phyloP scores from a whole-genome alignment of 257 asterid species.

The Striga asiatica region DNA sequence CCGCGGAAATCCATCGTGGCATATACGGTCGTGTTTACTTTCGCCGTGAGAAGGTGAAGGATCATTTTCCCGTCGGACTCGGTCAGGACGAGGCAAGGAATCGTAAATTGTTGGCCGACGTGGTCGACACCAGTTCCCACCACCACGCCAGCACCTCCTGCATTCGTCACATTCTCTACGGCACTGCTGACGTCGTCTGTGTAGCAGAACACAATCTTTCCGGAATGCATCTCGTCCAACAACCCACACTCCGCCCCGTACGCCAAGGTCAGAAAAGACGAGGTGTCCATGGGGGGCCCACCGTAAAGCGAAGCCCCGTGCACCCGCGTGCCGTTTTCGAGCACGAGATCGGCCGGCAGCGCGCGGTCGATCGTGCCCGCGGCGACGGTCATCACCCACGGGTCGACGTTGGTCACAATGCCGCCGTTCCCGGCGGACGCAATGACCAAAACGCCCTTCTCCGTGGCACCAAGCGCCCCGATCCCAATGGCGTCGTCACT shows the following conservation, averaged over 20 bases:
- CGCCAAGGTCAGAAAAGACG: slow-evolving; percentile 39
- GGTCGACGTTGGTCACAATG: slow-evolving; percentile 79
- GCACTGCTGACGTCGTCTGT: slow-evolving; percentile 57
- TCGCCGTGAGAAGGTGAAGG: slow-evolving; percentile 35
- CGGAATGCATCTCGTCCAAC: slow-evolving; percentile 33
- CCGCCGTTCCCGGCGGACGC: slow-evolving; percentile 91
- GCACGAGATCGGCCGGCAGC: slow-evolving; percentile 54
- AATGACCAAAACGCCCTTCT: slow-evolving; percentile 66
- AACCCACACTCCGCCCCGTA: slow-evolving; percentile 51
- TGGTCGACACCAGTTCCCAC: slow-evolving; percentile 81
- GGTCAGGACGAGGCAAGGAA: slow-evolving; percentile 52
- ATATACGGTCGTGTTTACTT: slow-evolving; percentile 26
- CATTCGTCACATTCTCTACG: slow-evolving; percentile 41
- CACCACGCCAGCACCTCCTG: slow-evolving; percentile 65
- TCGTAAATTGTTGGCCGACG: slow-evolving; percentile 47
- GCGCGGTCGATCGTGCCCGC: slow-evolving; percentile 74
- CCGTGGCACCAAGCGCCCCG: slow-evolving; percentile 82
- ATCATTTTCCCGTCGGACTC: slow-evolving; percentile 31
- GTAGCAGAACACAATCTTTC: slow-evolving; percentile 76
- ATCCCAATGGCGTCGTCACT: slow-evolving; percentile 82
- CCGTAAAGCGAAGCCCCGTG: slow-evolving; percentile 51
- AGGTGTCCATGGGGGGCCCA: slow-evolving; percentile 26
- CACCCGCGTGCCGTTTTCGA: slow-evolving; percentile 47
- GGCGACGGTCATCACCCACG: slow-evolving; percentile 90
- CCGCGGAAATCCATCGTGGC: slow-evolving; percentile 60